Percentiles rank a stretch among this genome's conserved stretches.
These are phyloP conservation scores for Quercus tomentella DNA, from an alignment of 331 rosid species.

Conservation along the genomic window DNA sequence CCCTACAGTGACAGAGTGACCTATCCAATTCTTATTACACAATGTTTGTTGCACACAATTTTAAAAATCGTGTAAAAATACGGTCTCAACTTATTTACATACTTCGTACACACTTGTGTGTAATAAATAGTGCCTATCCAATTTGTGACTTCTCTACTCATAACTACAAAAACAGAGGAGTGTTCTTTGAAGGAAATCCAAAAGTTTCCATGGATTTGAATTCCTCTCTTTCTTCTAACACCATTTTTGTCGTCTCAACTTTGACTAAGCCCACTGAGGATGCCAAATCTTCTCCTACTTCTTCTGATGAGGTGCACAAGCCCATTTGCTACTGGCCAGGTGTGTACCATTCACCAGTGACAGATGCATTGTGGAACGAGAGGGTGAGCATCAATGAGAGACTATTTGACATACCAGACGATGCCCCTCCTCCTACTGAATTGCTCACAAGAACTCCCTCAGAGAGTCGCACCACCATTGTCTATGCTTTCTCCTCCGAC, in stretches of 20 bases:
- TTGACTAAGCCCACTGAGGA: slow-evolving; percentile 14
- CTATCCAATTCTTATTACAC: too few species aligned
- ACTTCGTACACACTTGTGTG: too few species aligned
- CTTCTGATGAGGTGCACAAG: slow-evolving; percentile 21
- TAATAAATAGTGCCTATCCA: too few species aligned
- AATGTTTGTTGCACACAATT: too few species aligned
- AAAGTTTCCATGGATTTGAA: slow-evolving; percentile 40
- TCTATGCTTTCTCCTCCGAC: slow-evolving; percentile 69
- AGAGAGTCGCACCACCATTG: slow-evolving; percentile 65
- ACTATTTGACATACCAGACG: slow-evolving; percentile 62
- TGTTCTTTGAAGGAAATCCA: too few species aligned
- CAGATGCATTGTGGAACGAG: slow-evolving; percentile 83
- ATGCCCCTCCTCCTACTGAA: slow-evolving; percentile 77
- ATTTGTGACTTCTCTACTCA: too few species aligned
- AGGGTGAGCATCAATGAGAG: slow-evolving; percentile 60
- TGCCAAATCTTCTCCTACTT: slow-evolving; percentile 3
- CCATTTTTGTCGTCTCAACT: slow-evolving; percentile 58
- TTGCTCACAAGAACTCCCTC: slow-evolving; percentile 66
- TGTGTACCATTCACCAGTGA: slow-evolving; percentile 92
- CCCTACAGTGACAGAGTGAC: too few species aligned
- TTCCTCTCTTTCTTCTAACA: slow-evolving; percentile 24
- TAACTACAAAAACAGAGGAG: too few species aligned
- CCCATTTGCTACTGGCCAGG: slow-evolving; percentile 81
- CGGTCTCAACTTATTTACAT: too few species aligned
- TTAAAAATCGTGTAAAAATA: too few species aligned